Percentiles rank a stretch among this genome's conserved stretches.
Evolutionary conservation across 2,329 filamentous ascomycete species (phyloP).

Genomic region (Curvularia sp.): DNA sequence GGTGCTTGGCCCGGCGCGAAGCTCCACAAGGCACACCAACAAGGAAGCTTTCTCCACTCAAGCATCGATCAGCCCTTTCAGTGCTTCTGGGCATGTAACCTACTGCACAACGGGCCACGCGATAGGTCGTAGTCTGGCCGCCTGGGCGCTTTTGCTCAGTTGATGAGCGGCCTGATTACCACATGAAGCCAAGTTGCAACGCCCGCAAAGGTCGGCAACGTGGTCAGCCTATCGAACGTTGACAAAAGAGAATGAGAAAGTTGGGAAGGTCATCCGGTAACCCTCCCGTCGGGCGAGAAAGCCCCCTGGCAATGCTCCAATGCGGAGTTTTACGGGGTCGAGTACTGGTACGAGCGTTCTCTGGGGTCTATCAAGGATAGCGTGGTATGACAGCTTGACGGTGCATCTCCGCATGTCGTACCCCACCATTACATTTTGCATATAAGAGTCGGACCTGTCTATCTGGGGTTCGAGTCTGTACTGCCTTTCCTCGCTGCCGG

Average conservation of each 20-base stretch:
- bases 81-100: constrained; percentile 26
- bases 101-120: neutral
- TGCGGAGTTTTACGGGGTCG: constrained; percentile 8
- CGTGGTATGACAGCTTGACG: neutral
- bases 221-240: constrained; percentile 7
- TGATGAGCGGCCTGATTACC: constrained; percentile 10
- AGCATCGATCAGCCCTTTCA: constrained; percentile 19
- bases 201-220: constrained; percentile 6
- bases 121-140: neutral
- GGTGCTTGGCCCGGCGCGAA: constrained; percentile 17
- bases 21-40: constrained; percentile 18
- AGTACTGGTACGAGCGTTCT: neutral
- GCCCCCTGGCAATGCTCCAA: constrained; percentile 1
- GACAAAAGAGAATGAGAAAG: neutral
- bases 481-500: constrained; percentile 10
- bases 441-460: constrained; percentile 10
- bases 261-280: constrained; percentile 12
- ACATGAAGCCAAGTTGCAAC: constrained; percentile 5
- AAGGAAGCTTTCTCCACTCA: constrained; percentile 31
- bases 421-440: constrained; percentile 6
- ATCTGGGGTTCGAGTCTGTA: neutral
- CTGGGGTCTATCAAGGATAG: constrained; percentile 11
- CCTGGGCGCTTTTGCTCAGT: constrained; percentile 4
- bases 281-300: neutral
- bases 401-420: constrained; percentile 12